Base-by-base conservation (phyloP, 495 filamentous ascomycete genomes). In the Gamarada debralockiae region DNA sequence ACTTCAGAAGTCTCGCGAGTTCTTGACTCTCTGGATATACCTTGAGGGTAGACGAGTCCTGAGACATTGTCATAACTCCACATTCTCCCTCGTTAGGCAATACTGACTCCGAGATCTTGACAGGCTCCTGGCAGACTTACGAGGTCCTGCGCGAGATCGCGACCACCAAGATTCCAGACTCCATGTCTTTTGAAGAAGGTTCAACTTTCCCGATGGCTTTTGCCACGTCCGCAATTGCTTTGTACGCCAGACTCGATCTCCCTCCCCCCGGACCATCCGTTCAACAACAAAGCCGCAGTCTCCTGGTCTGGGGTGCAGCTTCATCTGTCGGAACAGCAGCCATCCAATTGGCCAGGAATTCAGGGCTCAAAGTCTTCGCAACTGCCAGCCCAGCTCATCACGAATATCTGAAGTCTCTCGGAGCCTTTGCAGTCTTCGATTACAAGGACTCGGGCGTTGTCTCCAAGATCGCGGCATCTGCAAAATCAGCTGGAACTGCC, bases 191-290 rank as follows among this genome's bases (percentile, higher is more conserved):
- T 53, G 86, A 88, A 63, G 82, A 80, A 78, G 87, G 79, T 3
- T 79, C 86, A 0, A 78, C 85, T 0, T 70, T 89, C 25, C 87
- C 85, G 0, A 73, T 91, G 6, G 86, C 86, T 1, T 83, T 82
- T 23, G 79, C 87, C 77, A 90, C 87, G 0, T 71, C 85, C 1
- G 83, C 80, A 0, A 50, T 87, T 0, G 84, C 76, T 0, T 65
- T 91, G 0, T 84, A 82, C 61, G 61, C 9, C 53, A 65, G 20
- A 61, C 62, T 37, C 52, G 52, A 25, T 66, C 64, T 43, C 60
- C 62, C 1, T 50, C 64, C 21, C 15, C 48, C 46, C 3, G 15
- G 13, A 2, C 8, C 14, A 13, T 15, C 38, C 4, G 12, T 47
- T 12, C 17, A 21, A 15, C 13, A 25, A 20, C n/a, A 45, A 33